These are phyloP conservation scores for Inga laurina DNA, from an alignment of 306 rosid species.

Conservation along the genomic window DNA sequence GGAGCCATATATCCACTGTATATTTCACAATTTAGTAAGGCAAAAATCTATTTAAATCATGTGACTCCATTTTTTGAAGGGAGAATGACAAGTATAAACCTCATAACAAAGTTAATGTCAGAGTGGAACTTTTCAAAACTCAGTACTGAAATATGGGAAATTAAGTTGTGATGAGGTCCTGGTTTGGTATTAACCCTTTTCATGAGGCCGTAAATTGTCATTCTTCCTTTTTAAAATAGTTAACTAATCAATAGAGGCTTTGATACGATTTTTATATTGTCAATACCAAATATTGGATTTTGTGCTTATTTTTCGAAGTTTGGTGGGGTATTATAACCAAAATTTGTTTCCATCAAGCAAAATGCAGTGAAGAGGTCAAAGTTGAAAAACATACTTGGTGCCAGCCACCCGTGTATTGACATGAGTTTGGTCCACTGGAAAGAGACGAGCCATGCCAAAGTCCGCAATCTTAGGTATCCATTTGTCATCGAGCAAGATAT, in stretches of 20 bases:
- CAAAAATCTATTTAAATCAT: not conserved
- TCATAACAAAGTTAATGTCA: not conserved
- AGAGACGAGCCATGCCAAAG: constrained; percentile 99
- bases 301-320: not conserved
- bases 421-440: constrained; percentile 89
- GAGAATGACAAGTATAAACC: not conserved
- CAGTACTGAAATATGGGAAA: not conserved
- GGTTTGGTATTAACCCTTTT: not conserved
- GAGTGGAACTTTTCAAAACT: not conserved
- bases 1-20: constrained; percentile 97
- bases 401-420: constrained; percentile 97
- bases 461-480: constrained; percentile 98
- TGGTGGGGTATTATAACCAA: not conserved
- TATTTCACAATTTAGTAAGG: constrained; percentile 9
- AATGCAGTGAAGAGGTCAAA: not conserved
- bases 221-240: not conserved
- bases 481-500: constrained; percentile 76
- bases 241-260: not conserved
- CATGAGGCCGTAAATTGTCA: not conserved
- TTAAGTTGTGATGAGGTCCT: not conserved
- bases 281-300: not conserved
- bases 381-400: constrained; percentile 64
- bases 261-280: not conserved
- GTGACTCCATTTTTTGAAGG: not conserved
- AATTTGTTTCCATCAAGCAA: not conserved